Evolutionary conservation across 1,284 basidiomycete species (phyloP), one percentile per base, ranked within the genome.

Genomic region (Puccinia horiana): DNA sequence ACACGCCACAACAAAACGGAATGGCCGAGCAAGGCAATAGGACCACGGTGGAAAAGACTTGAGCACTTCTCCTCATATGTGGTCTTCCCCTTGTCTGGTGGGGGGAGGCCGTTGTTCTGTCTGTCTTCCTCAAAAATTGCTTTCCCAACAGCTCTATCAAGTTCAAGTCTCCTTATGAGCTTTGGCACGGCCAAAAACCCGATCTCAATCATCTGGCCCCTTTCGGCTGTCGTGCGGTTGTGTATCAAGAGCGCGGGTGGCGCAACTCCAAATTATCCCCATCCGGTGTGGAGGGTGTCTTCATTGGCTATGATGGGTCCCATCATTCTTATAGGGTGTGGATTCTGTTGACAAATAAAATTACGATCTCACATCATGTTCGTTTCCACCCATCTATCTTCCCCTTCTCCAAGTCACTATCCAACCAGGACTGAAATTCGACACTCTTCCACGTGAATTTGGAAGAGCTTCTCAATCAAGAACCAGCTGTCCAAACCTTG

Each of bases 1-100:
- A 79, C 29, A 70, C 77, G 29, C 77, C 77, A 26, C 32, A 77
- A 26, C 54, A 77, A 49, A 77, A 77, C 54, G 47, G 23, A 6
- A 8, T 63, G 29, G 61, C 61, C 23, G 61, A 63, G 35, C 61
- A 29, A 6, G 26, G 63, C 23, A 77, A 77, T 49, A 37, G 44
- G 11, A 65, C 76, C 14, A 63, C 61, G 3, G 26, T 44, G 18
- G 76, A 77, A 44, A 77, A 77, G 26, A 61, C 40, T 11, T 23
- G 76, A 18, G 12, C 76, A 0, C 16, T 77, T 4, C 44, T 77
- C 1, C 1, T 23, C 26, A 63, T 40, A 4, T 32, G 35, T n/a
- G 26, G 44, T 29, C 56, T 77, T 14, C n/a, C 37, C 1, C 11
- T 29, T 12, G 5, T 0, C 11, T 77, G 23, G 40, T 77, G 76